These are phyloP conservation scores for Akanthomyces muscarius DNA, from an alignment of 2,329 filamentous ascomycete species.

Conservation along the genomic window DNA sequence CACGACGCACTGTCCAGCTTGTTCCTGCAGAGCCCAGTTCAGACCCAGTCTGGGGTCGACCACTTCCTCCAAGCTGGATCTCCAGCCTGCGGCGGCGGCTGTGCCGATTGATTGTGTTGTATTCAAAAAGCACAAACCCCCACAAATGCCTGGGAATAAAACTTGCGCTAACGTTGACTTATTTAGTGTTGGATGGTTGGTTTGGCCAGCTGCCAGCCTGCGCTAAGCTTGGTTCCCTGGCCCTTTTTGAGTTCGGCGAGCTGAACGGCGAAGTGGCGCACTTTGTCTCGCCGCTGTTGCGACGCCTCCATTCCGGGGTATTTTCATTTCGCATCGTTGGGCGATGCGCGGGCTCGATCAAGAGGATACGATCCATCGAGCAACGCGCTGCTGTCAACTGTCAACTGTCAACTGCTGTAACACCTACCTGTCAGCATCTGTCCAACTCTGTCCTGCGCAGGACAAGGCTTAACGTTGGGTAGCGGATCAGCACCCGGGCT, in stretches of 20 bases:
- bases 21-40: not conserved
- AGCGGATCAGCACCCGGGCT: slow-evolving; percentile 11
- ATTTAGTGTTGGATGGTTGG: too few relatives aligned
- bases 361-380: too few relatives aligned
- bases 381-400: too few relatives aligned
- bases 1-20: not conserved
- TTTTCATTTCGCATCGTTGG: too few relatives aligned
- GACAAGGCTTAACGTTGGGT: not conserved
- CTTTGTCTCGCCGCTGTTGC: too few relatives aligned
- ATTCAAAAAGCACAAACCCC: slow-evolving; percentile 6
- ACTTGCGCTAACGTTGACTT: not conserved
- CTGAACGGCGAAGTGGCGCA: not conserved
- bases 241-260: not conserved
- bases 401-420: too few relatives aligned
- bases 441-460: not conserved
- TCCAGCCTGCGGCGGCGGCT: not conserved
- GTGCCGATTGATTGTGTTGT: slow-evolving; percentile 11
- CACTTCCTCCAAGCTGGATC: not conserved
- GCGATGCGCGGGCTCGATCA: too few relatives aligned
- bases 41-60: not conserved
- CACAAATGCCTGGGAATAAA: slow-evolving; percentile 13
- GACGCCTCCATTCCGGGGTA: too few relatives aligned
- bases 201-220: not conserved
- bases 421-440: not conserved
- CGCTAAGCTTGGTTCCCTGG: not conserved